These are phyloP conservation scores for Elsinoe fawcettii DNA, from an alignment of 2,329 filamentous ascomycete genomes.

Conservation along the genomic window DNA sequence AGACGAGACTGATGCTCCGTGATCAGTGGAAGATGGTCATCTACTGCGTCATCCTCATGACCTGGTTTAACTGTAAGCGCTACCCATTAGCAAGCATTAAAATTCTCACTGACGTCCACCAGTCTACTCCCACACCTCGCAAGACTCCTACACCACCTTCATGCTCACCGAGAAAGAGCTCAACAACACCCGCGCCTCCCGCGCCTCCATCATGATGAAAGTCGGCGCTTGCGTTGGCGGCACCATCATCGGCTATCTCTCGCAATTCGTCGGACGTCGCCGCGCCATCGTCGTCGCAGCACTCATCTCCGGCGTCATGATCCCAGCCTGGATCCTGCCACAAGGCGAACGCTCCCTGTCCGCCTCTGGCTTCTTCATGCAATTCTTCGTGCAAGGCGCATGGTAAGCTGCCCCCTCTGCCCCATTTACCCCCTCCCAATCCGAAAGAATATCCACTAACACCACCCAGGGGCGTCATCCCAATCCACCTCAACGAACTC, in stretches of 20 bases:
- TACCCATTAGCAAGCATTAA: slow-evolving; percentile 40
- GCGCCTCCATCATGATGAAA: slow-evolving; percentile 78
- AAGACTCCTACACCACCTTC: slow-evolving; percentile 76
- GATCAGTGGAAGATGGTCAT: slow-evolving; percentile 69
- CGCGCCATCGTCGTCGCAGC: slow-evolving; percentile 57
- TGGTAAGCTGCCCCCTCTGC: too few species aligned
- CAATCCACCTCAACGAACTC: slow-evolving; percentile 67
- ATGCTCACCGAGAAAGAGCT: slow-evolving; percentile 67
- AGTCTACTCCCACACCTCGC: slow-evolving; percentile 69
- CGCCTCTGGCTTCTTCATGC: slow-evolving; percentile 60
- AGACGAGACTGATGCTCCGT: slow-evolving; percentile 59
- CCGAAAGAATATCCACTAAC: not conserved
- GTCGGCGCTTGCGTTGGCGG: slow-evolving; percentile 67
- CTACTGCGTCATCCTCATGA: slow-evolving; percentile 73
- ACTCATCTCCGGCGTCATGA: slow-evolving; percentile 52
- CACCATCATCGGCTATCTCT: slow-evolving; percentile 64
- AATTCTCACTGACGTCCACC: not conserved
- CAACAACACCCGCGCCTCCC: slow-evolving; percentile 53
- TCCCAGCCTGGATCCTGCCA: slow-evolving; percentile 64
- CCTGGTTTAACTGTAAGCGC: slow-evolving; percentile 44
- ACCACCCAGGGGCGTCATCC: slow-evolving; percentile 49
- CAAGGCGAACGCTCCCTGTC: slow-evolving; percentile 52
- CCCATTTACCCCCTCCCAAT: too few species aligned
- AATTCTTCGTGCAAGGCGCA: slow-evolving; percentile 59
- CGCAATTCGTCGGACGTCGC: slow-evolving; percentile 67